A percentile compares a stretch with the other conserved stretches of the same genome.
phyloP scores from a whole-genome alignment of 345 rosid species.

The Clausena lansium region DNA sequence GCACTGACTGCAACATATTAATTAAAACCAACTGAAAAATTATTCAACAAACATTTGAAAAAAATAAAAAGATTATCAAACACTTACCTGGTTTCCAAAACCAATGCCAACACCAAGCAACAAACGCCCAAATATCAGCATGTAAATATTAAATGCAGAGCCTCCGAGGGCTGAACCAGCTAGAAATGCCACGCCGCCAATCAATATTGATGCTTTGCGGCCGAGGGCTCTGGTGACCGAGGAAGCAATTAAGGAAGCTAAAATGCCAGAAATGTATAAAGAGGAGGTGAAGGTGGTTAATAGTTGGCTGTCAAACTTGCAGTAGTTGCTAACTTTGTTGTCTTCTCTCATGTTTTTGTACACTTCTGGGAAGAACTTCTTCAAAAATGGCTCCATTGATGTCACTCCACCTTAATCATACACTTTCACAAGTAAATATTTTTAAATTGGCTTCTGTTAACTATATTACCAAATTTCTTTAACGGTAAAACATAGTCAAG shows the following conservation, averaged over 20 bases:
- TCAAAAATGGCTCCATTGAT: too few relatives aligned
- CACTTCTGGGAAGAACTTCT: too few relatives aligned
- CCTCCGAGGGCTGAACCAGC: conserved; percentile 61
- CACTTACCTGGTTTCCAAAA: conserved; percentile 66
- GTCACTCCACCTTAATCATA: conserved; percentile 19
- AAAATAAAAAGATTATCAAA: background rate
- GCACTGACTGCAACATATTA: conserved; percentile 53
- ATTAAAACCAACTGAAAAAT: background rate
- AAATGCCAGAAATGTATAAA: conserved; percentile 31
- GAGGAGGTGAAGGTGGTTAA: too few relatives aligned
- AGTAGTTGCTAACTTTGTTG: too few relatives aligned
- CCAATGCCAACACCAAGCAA: conserved; percentile 76
- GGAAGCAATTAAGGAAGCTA: conserved; percentile 60
- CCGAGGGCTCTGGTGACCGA: conserved; percentile 51
- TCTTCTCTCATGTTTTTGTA: too few relatives aligned
- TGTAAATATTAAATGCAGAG: conserved; percentile 47
- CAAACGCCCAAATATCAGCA: conserved; percentile 65
- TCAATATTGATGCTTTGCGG: conserved; percentile 62
- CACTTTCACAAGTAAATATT: too few relatives aligned
- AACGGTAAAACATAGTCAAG: too few relatives aligned
- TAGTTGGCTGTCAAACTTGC: too few relatives aligned
- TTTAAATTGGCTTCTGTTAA: too few relatives aligned
- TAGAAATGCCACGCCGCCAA: conserved; percentile 57
- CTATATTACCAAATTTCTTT: too few relatives aligned
- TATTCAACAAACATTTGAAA: background rate